These are phyloP conservation scores for Datura wrightii DNA, from an alignment of 257 asterid genomes.

Conservation along the genomic window DNA sequence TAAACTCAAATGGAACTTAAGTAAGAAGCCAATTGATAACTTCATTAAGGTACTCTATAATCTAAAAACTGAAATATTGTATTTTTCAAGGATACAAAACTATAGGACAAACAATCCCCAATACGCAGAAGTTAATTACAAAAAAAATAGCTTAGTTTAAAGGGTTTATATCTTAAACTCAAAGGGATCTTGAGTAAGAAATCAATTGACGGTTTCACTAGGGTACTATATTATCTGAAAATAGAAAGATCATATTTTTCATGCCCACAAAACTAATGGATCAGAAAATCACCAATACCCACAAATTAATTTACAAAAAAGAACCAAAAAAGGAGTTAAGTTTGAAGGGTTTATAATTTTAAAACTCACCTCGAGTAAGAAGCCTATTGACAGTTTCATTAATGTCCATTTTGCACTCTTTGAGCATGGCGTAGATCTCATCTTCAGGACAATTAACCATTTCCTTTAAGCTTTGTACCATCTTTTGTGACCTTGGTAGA, in stretches of 20 bases:
- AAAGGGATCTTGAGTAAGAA: neutral
- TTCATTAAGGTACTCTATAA: neutral
- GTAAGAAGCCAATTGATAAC: neutral
- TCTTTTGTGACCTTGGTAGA: slow-evolving; percentile 72
- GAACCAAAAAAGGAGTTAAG: neutral
- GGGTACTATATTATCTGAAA: neutral
- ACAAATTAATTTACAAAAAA: neutral
- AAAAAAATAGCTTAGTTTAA: neutral
- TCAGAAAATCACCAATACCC: neutral
- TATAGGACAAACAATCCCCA: neutral
- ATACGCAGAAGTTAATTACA: neutral
- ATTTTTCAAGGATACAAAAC: neutral
- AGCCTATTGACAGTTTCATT: slow-evolving; percentile 83
- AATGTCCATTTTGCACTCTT: slow-evolving; percentile 96
- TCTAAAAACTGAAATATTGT: slow-evolving; percentile 1
- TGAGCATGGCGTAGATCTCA: slow-evolving; percentile 90
- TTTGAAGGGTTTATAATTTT: neutral
- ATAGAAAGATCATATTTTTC: neutral
- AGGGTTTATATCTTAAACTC: too few relatives aligned
- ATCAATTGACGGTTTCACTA: neutral
- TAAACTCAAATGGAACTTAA: neutral
- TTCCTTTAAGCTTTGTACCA: slow-evolving; percentile 89
- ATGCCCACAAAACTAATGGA: neutral
- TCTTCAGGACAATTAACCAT: slow-evolving; percentile 75
- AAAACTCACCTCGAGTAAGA: slow-evolving; percentile 58